These are phyloP conservation scores for Lablab purpureus DNA, from an alignment of 306 rosid species.

Conservation along the genomic window DNA sequence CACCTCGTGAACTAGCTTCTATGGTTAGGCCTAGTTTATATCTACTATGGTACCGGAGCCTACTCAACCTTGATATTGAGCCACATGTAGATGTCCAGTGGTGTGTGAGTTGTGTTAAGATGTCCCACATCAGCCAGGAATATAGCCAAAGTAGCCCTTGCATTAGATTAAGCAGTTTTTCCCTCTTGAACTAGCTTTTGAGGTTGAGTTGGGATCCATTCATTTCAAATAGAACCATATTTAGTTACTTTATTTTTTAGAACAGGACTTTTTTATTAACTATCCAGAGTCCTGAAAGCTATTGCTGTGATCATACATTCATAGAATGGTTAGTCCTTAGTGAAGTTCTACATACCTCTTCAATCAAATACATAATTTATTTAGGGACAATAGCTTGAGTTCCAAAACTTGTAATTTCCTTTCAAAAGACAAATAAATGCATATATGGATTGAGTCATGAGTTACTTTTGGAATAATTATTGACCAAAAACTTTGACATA, in stretches of 20 bases:
- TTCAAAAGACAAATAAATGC: slow-evolving; percentile 1
- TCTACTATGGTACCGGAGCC: background rate
- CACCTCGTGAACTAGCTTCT: background rate
- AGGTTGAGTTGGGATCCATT: background rate
- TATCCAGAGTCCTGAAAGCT: background rate
- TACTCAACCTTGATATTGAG: background rate
- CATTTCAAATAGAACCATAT: slow-evolving; percentile 12
- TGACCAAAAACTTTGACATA: too few relatives aligned
- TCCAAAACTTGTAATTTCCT: slow-evolving; percentile 1
- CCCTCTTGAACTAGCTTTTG: background rate
- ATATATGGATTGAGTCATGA: background rate
- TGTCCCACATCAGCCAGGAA: background rate
- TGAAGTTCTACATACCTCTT: background rate
- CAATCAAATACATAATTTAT: background rate
- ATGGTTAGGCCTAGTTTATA: background rate
- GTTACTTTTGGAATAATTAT: too few relatives aligned
- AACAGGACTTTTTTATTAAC: background rate
- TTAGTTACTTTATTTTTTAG: slow-evolving; percentile 10
- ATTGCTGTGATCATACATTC: background rate
- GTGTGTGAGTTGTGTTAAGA: background rate
- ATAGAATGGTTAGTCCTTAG: background rate
- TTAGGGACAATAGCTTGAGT: background rate
- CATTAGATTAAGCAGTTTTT: background rate
- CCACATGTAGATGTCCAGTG: background rate
- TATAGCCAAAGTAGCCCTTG: background rate